Percentiles rank a stretch among this genome's conserved stretches.
Evolutionary conservation across 2,329 filamentous ascomycete species (phyloP).

Genomic region (Nannizziopsis arthrosporioides): DNA sequence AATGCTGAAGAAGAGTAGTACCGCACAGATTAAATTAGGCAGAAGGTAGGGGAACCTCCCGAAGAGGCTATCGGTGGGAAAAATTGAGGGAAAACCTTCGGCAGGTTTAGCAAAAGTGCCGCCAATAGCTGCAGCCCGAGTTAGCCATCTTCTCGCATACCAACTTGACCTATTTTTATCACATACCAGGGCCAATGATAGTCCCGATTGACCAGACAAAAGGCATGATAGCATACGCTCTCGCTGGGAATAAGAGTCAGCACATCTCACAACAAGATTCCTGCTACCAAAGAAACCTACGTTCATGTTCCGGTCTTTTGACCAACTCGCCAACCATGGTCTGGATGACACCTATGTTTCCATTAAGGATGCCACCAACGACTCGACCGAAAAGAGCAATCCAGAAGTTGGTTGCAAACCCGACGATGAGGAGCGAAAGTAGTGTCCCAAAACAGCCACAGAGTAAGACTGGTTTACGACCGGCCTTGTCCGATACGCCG

Average conservation of each 20-base stretch:
- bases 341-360: conserved; percentile 81
- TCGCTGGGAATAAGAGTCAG: conserved; percentile 28
- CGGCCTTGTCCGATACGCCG: conserved; percentile 62
- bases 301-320: conserved; percentile 72
- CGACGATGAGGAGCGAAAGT: conserved; percentile 69
- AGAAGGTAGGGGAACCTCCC: conserved; percentile 73
- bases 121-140: conserved; percentile 51
- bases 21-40: conserved; percentile 75
- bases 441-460: conserved; percentile 66
- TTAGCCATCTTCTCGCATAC: neutral
- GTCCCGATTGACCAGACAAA: conserved; percentile 78
- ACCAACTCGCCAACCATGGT: conserved; percentile 95
- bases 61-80: conserved; percentile 59
- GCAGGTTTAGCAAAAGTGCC: conserved; percentile 74
- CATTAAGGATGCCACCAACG: conserved; percentile 73
- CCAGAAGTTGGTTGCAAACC: conserved; percentile 63
- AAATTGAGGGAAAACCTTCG: conserved; percentile 57
- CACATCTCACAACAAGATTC: neutral
- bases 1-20: conserved; percentile 65
- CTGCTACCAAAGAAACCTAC: conserved; percentile 22
- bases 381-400: conserved; percentile 71
- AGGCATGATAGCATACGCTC: conserved; percentile 88
- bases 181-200: conserved; percentile 61
- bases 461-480: conserved; percentile 76
- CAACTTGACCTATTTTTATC: neutral